These are phyloP conservation scores for Stagonosporopsis rhizophila DNA, from an alignment of 2,329 filamentous ascomycete genomes.

Conservation along the genomic window DNA sequence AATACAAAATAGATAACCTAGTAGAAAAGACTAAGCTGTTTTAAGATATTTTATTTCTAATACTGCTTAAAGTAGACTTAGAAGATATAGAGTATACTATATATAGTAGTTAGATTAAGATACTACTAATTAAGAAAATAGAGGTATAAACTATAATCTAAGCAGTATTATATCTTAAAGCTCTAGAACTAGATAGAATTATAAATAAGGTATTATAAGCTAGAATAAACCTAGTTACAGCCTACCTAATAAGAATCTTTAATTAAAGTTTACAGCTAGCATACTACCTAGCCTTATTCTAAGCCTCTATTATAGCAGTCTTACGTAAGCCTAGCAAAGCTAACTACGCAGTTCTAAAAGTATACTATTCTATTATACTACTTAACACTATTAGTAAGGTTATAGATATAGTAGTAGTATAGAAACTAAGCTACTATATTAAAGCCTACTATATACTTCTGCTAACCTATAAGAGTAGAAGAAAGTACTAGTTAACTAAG, in stretches of 20 bases:
- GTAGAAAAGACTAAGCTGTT: no score
- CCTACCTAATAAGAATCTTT: background rate
- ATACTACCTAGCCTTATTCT: background rate
- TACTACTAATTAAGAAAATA: background rate
- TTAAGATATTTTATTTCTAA: no score
- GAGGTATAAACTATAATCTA: background rate
- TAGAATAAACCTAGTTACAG: background rate
- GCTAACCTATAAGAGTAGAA: conserved; percentile 27
- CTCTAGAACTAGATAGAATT: background rate
- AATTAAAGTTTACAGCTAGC: background rate
- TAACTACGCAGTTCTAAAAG: background rate
- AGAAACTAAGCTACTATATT: conserved; percentile 27
- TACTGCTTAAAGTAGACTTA: no score
- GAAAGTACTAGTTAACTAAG: background rate
- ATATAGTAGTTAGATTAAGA: background rate
- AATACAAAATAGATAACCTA: background rate
- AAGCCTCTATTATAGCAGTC: background rate
- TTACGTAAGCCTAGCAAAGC: background rate
- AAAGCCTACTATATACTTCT: conserved; percentile 26
- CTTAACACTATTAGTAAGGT: background rate
- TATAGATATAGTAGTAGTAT: background rate
- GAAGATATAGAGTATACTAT: no score
- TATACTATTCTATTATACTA: background rate
- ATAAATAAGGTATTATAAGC: background rate
- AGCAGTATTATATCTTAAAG: background rate